phyloP scores from a whole-genome alignment of 768 basidiomycete genomes.

The Amyloporia xantha region DNA sequence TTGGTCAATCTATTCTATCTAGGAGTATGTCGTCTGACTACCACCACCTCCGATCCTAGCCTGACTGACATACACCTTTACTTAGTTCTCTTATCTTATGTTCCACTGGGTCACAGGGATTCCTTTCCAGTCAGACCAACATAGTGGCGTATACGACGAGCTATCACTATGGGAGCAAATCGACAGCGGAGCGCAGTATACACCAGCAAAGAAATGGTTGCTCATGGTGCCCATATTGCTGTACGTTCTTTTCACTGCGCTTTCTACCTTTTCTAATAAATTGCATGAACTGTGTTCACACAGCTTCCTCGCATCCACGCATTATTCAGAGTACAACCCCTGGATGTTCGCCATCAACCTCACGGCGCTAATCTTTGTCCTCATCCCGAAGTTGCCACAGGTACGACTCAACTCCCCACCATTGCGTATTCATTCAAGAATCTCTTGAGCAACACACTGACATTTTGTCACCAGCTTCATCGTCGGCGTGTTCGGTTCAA shows the following conservation, averaged over 20 bases:
- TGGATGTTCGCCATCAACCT: slow-evolving; percentile 92
- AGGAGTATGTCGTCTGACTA: slow-evolving; percentile 49
- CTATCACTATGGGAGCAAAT: slow-evolving; percentile 99
- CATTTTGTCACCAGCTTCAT: slow-evolving; percentile 48
- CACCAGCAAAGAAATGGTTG: slow-evolving; percentile 97
- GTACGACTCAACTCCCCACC: slow-evolving; percentile 36
- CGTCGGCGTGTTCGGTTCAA: slow-evolving; percentile 78
- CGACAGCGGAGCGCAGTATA: slow-evolving; percentile 97
- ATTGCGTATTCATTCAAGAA: not conserved
- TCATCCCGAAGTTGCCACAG: slow-evolving; percentile 95
- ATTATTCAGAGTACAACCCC: slow-evolving; percentile 96
- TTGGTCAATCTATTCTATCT: slow-evolving; percentile 88
- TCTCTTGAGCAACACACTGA: slow-evolving; percentile 1
- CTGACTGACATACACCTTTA: not conserved
- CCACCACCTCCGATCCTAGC: too few species aligned
- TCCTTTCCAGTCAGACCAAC: slow-evolving; percentile 83
- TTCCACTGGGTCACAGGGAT: slow-evolving; percentile 98
- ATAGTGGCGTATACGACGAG: slow-evolving; percentile 94
- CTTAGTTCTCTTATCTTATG: slow-evolving; percentile 96
- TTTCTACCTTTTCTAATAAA: slow-evolving; percentile 10
- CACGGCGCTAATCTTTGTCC: slow-evolving; percentile 67
- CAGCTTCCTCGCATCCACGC: slow-evolving; percentile 95
- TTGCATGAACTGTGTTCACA: slow-evolving; percentile 1
- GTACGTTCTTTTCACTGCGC: slow-evolving; percentile 33
- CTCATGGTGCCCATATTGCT: slow-evolving; percentile 82